These are phyloP conservation scores for Acarospora socialis DNA, from an alignment of 2,329 filamentous ascomycete species.

Conservation along the genomic window DNA sequence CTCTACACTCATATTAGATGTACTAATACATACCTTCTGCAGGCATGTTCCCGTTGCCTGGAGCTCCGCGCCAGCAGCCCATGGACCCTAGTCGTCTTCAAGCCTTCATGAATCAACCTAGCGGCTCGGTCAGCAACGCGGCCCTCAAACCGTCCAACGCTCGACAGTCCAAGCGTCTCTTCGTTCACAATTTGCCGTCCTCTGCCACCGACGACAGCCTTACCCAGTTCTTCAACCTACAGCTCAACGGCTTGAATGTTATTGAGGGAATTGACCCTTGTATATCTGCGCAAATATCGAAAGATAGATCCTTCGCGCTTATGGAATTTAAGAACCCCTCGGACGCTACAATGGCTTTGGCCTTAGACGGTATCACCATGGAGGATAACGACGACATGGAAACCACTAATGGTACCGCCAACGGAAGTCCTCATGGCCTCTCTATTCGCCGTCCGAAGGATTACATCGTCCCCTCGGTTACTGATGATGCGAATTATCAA, in stretches of 20 bases:
- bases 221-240: slow-evolving; percentile 81
- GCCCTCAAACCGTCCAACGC: slow-evolving; percentile 82
- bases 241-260: slow-evolving; percentile 92
- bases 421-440: slow-evolving; percentile 43
- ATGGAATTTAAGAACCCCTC: slow-evolving; percentile 78
- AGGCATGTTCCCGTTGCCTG: slow-evolving; percentile 95
- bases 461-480: slow-evolving; percentile 78
- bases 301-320: slow-evolving; percentile 67
- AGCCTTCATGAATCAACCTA: slow-evolving; percentile 86
- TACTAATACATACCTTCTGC: slow-evolving; percentile 1
- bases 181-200: slow-evolving; percentile 69
- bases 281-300: slow-evolving; percentile 65
- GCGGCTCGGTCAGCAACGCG: slow-evolving; percentile 37
- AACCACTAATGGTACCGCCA: slow-evolving; percentile 35
- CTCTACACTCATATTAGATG: neutral
- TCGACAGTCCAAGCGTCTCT: slow-evolving; percentile 81
- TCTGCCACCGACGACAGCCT: slow-evolving; percentile 62
- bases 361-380: slow-evolving; percentile 82
- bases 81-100: slow-evolving; percentile 92
- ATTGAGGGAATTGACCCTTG: slow-evolving; percentile 75
- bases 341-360: slow-evolving; percentile 82
- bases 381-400: slow-evolving; percentile 50
- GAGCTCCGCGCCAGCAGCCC: slow-evolving; percentile 82
- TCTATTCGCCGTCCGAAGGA: slow-evolving; percentile 82
- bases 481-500: slow-evolving; percentile 58